Percentiles rank a stretch among this genome's conserved stretches.
Conservation (phyloP, 108 stramenopile species). For the Heterococcus sp. region DNA sequence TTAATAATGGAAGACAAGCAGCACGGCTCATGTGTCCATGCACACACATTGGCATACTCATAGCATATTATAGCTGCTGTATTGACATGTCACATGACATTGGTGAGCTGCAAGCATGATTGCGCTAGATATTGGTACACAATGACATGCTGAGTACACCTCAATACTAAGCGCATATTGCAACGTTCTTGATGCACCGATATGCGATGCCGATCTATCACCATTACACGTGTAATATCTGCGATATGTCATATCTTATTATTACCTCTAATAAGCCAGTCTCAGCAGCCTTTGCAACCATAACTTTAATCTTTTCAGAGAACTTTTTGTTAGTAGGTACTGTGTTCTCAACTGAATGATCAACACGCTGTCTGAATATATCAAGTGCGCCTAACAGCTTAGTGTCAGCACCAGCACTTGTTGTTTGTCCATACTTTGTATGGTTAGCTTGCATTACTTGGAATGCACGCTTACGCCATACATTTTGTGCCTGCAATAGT, state of each 20-base stretch:
- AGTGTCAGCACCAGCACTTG: too few relatives aligned
- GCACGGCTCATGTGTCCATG: too few relatives aligned
- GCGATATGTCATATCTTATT: too few relatives aligned
- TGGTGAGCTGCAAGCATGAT: too few relatives aligned
- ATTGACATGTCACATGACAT: too few relatives aligned
- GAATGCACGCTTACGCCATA: constrained; percentile 87
- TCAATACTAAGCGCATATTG: too few relatives aligned
- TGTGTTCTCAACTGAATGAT: constrained; percentile 90
- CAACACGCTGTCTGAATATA: constrained; percentile 87
- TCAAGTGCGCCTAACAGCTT: constrained; percentile 70
- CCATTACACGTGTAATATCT: too few relatives aligned
- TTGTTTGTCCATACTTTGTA: constrained; percentile 33
- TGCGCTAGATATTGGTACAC: not conserved
- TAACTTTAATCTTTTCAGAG: constrained; percentile 87
- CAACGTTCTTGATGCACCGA: too few relatives aligned
- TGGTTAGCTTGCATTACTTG: constrained; percentile 58
- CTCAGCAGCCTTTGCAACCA: constrained; percentile 78
- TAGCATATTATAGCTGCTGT: too few relatives aligned
- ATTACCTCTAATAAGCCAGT: constrained; percentile 9
- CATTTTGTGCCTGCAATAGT: constrained; percentile 91
- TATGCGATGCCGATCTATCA: too few relatives aligned
- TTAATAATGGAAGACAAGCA: too few relatives aligned
- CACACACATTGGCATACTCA: too few relatives aligned
- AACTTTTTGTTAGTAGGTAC: constrained; percentile 79
- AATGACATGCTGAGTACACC: constrained; percentile 4